Percentiles rank a stretch among this genome's conserved stretches.
Evolutionary conservation across 2,329 filamentous ascomycete genomes (phyloP).

Genomic region (Huntiella decipiens): DNA sequence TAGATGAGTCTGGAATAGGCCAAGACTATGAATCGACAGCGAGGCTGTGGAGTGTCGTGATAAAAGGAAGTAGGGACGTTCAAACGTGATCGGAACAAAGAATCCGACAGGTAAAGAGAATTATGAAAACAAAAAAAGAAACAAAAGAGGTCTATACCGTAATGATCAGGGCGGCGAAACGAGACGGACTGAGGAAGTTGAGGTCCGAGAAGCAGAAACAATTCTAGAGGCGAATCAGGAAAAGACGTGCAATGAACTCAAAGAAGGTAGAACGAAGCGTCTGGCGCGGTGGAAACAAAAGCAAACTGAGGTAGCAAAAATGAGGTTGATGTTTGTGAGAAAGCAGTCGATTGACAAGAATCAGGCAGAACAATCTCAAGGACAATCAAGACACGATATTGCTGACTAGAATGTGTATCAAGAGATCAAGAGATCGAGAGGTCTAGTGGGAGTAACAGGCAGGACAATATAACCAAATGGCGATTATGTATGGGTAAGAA

Average conservation of each 20-base stretch:
- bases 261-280: constrained; percentile 1
- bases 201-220: constrained; percentile 2
- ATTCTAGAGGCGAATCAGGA: constrained; percentile 2
- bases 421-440: not conserved
- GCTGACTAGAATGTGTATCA: not conserved
- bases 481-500: constrained; percentile 11
- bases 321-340: constrained; percentile 2
- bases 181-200: not conserved
- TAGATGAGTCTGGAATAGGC: not conserved
- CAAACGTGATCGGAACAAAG: not conserved
- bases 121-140: not conserved
- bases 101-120: not conserved
- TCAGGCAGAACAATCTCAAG: not conserved
- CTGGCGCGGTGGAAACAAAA: constrained; percentile 6
- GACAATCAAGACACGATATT: not conserved
- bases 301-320: not conserved
- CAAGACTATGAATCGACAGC: not conserved
- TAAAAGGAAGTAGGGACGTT: not conserved
- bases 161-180: not conserved
- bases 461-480: constrained; percentile 3
- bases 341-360: not conserved
- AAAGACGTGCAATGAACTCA: not conserved
- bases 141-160: constrained; percentile 6
- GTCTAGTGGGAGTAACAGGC: not conserved
- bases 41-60: constrained; percentile 3